phyloP scores from a whole-genome alignment of 2,329 filamentous ascomycete genomes.

The Diaporthe capsici region DNA sequence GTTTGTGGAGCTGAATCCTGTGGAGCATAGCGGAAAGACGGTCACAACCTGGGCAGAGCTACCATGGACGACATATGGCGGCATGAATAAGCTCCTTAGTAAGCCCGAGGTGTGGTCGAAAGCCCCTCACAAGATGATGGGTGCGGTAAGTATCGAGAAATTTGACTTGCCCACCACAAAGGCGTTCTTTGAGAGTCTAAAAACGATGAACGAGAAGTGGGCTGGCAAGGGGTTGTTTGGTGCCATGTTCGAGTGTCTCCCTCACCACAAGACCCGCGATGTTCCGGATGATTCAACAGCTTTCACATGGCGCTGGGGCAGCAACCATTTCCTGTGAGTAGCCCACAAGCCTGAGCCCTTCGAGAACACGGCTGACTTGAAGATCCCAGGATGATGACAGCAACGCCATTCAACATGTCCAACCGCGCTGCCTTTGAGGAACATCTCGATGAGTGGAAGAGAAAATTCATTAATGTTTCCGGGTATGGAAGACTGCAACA shows the following conservation, averaged over 20 bases:
- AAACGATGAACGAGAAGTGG: conserved; percentile 28
- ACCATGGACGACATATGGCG: conserved; percentile 27
- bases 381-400: conserved; percentile 12
- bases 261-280: background rate
- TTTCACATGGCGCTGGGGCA: conserved; percentile 17
- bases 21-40: conserved; percentile 2
- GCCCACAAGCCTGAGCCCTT: accelerated
- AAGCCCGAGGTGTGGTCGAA: conserved; percentile 20
- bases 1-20: background rate
- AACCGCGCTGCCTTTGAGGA: conserved; percentile 3
- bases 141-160: conserved; percentile 16
- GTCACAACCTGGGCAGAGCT: background rate
- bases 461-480: background rate
- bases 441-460: conserved; percentile 9
- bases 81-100: conserved; percentile 16
- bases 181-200: conserved; percentile 3
- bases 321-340: conserved; percentile 25
- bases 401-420: background rate
- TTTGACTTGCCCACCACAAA: background rate
- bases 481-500: conserved; percentile 27
- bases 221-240: conserved; percentile 22
- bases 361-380: background rate
- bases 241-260: conserved; percentile 26
- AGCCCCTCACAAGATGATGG: conserved; percentile 7
- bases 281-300: background rate